phyloP scores from a whole-genome alignment of 495 filamentous ascomycete genomes.

The Tricharina praecox region DNA sequence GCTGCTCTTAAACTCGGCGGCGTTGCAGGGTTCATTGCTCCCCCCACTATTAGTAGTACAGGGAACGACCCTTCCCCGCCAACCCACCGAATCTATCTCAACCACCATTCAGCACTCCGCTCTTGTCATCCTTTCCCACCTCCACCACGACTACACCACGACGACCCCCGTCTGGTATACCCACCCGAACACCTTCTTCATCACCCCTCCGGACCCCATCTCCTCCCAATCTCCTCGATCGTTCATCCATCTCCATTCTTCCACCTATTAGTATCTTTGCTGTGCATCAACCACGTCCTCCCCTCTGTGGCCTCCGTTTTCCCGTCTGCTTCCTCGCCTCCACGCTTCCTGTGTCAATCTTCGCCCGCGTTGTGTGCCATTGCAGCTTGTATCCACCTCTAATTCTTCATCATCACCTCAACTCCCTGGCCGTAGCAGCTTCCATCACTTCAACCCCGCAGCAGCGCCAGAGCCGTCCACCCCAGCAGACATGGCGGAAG shows the following conservation, averaged over 20 bases:
- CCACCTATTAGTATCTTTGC: neutral
- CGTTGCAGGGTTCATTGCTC: too few relatives aligned
- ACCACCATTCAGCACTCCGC: too few relatives aligned
- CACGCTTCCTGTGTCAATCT: neutral
- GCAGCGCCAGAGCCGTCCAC: neutral
- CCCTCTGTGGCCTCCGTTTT: neutral
- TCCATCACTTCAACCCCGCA: slow-evolving; percentile 2
- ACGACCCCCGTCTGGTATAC: too few relatives aligned
- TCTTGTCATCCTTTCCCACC: too few relatives aligned
- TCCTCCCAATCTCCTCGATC: too few relatives aligned
- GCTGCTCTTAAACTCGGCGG: too few relatives aligned
- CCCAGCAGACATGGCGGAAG: neutral
- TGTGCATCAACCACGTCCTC: slow-evolving; percentile 1
- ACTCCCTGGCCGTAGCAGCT: neutral
- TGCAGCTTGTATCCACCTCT: slow-evolving; percentile 4
- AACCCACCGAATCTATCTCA: too few relatives aligned
- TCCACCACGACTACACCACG: too few relatives aligned
- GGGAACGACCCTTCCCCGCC: too few relatives aligned
- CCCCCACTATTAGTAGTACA: too few relatives aligned
- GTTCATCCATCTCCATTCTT: neutral
- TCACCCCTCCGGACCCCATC: neutral
- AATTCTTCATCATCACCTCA: slow-evolving; percentile 5
- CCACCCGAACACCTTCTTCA: neutral
- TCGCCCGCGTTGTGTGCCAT: neutral
- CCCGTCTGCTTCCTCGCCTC: slow-evolving; percentile 3